Percentiles rank a stretch among this genome's conserved stretches.
Evolutionary conservation across 176 grass and related monocot genomes (phyloP).

Genomic region (Tillandsia fasciculata): DNA sequence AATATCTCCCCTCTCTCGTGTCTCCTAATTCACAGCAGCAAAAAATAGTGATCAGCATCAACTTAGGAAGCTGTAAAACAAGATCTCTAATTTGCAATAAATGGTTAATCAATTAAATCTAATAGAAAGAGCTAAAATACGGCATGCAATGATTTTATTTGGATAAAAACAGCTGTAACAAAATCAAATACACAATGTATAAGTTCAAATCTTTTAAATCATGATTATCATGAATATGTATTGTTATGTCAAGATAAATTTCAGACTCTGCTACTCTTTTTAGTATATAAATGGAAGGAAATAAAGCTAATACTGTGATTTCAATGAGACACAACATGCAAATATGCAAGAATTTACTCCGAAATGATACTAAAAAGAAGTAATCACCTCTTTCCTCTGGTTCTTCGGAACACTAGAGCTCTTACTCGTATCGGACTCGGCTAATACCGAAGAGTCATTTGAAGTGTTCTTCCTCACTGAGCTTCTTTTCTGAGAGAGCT

Average conservation of each 20-base stretch:
- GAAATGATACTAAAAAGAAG: not conserved
- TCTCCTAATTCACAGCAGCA: not conserved
- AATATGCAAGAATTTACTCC: not conserved
- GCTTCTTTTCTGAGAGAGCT: not conserved
- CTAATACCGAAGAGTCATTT: not conserved
- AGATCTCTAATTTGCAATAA: not conserved
- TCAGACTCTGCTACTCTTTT: not conserved
- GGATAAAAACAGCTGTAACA: too few relatives aligned
- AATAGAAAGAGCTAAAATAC: too few relatives aligned
- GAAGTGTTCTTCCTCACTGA: not conserved
- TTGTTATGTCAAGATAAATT: too few relatives aligned
- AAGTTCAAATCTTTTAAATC: not conserved
- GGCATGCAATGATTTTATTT: too few relatives aligned
- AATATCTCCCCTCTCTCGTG: constrained; percentile 10
- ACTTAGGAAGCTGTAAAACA: not conserved
- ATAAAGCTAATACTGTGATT: not conserved
- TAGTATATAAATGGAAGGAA: not conserved
- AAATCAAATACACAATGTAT: too few relatives aligned
- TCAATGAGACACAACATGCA: not conserved
- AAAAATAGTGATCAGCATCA: not conserved
- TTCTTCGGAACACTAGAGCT: not conserved
- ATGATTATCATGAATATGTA: too few relatives aligned
- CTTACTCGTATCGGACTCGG: not conserved
- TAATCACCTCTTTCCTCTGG: not conserved
- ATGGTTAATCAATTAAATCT: too few relatives aligned